phyloP scores from a whole-genome alignment of 2,329 filamentous ascomycete genomes.

The Neurospora sp. region DNA sequence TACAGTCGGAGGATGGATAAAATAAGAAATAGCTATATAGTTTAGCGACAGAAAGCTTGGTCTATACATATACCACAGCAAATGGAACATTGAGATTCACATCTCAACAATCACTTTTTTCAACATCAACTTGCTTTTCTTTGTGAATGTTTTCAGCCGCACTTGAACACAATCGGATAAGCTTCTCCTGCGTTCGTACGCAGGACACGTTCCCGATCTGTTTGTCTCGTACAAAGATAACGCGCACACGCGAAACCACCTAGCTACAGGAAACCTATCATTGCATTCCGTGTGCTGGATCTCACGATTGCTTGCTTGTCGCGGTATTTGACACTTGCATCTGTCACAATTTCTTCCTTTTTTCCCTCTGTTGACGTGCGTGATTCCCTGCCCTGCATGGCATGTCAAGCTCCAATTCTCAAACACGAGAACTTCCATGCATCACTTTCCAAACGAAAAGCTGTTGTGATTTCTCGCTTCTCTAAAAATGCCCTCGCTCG shows the following conservation, averaged over 20 bases:
- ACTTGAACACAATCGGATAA: not conserved
- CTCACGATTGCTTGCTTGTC: not conserved
- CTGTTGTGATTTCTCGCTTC: not conserved
- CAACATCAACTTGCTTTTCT: not conserved
- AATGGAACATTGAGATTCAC: not conserved
- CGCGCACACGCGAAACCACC: not conserved
- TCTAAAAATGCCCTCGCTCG: not conserved
- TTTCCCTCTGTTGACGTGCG: not conserved
- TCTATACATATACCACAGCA: not conserved
- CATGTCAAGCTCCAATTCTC: not conserved
- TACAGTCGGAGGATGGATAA: not conserved
- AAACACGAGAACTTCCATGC: not conserved
- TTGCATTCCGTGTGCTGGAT: not conserved
- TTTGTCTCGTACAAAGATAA: not conserved
- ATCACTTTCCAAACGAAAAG: not conserved
- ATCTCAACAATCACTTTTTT: not conserved
- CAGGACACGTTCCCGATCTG: not conserved
- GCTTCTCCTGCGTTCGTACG: not conserved
- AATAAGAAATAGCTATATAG: not conserved
- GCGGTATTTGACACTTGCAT: not conserved
- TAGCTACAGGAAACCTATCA: not conserved
- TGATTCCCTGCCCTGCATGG: not conserved
- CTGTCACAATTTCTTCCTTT: not conserved
- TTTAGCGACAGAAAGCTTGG: not conserved
- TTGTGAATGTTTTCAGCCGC: not conserved